These are phyloP conservation scores for Incumbomyces delicatus DNA, from an alignment of 2,329 filamentous ascomycete species.

Conservation along the genomic window DNA sequence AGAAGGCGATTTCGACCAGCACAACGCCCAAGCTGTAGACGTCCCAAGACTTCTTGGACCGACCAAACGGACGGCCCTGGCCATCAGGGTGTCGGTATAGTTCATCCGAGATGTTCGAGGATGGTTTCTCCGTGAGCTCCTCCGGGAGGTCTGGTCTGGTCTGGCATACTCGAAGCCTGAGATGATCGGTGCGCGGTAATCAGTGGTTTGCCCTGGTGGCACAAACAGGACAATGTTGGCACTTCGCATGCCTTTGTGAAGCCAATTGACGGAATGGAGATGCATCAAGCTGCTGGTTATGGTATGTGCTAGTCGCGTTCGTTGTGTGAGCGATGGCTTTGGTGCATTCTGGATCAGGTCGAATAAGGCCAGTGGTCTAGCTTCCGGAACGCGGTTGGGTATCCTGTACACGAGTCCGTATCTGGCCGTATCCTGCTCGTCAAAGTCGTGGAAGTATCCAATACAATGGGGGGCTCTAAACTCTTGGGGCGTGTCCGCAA, in stretches of 20 bases:
- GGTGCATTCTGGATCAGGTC: constrained; percentile 35
- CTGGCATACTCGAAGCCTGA: constrained; percentile 48
- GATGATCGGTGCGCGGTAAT: constrained; percentile 30
- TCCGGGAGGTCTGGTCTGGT: constrained; percentile 30
- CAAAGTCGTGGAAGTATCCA: constrained; percentile 41
- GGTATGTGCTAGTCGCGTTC: constrained; percentile 43
- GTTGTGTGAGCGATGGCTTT: constrained; percentile 41
- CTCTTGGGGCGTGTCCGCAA: constrained; percentile 39
- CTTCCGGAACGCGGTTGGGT: constrained; percentile 30
- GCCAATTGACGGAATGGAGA: constrained; percentile 47
- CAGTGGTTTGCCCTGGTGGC: constrained; percentile 10
- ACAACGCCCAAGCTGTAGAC: constrained; percentile 46
- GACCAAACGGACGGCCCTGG: constrained; percentile 28
- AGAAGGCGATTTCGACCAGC: constrained; percentile 40
- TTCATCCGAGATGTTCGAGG: constrained; percentile 32
- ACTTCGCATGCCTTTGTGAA: constrained; percentile 49
- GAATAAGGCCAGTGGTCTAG: constrained; percentile 39
- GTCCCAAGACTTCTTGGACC: constrained; percentile 43
- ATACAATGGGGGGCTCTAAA: constrained; percentile 44
- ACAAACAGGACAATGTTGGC: constrained; percentile 46
- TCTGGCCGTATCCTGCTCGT: constrained; percentile 29
- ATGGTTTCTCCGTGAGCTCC: constrained; percentile 38
- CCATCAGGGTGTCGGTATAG: constrained; percentile 43
- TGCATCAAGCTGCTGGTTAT: constrained; percentile 46
- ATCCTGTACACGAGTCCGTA: constrained; percentile 41